Conservation (phyloP, 441 rosid genomes). For the Brassica balearica region DNA sequence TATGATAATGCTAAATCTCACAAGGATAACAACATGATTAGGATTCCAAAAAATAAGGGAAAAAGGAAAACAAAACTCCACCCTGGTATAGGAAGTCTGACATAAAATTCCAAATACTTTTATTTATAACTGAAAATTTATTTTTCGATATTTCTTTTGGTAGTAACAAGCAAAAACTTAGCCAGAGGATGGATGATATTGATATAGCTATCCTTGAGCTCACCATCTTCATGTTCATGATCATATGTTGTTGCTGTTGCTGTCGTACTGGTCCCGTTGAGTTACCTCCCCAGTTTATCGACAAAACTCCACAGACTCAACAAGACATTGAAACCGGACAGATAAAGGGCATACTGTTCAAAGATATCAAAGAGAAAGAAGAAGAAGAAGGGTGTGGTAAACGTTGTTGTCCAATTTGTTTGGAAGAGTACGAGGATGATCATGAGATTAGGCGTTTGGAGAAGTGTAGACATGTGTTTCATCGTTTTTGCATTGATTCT, state of each 20-base stretch:
- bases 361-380: constrained; percentile 22
- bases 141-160: background rate
- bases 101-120: background rate
- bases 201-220: background rate
- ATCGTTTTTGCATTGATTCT: constrained; percentile 14
- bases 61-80: background rate
- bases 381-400: background rate
- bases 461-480: constrained; percentile 33
- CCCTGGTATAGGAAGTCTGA: background rate
- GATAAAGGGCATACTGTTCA: background rate
- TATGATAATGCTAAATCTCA: constrained; percentile 8
- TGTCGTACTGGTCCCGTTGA: background rate
- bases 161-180: constrained; percentile 1
- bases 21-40: background rate
- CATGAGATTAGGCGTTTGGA: constrained; percentile 31
- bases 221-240: background rate
- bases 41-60: background rate
- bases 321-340: constrained; percentile 39
- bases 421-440: constrained; percentile 39
- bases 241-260: background rate
- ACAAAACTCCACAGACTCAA: constrained; percentile 16
- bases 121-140: background rate
- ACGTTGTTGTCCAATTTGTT: constrained; percentile 32
- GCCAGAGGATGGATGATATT: background rate
- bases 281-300: constrained; percentile 7